A percentile compares a stretch with the other conserved stretches of the same genome.
phyloP scores from a whole-genome alignment of 768 basidiomycete genomes.

The Phanerodontia chrysosporium region DNA sequence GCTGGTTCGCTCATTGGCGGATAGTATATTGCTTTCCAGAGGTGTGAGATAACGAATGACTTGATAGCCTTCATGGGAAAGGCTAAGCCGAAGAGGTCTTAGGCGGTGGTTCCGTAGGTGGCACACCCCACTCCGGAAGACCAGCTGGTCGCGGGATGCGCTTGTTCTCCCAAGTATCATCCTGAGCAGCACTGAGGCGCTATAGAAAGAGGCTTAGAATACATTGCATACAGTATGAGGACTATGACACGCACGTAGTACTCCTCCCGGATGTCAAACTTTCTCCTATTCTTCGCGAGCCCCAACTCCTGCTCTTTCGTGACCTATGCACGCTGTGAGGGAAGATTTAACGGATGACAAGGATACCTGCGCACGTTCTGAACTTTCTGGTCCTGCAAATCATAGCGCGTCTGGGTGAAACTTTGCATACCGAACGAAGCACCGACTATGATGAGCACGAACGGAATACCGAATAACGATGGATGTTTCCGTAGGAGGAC shows the following conservation, averaged over 20 bases:
- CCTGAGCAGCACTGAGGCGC: constrained; percentile 60
- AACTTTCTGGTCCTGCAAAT: constrained; percentile 78
- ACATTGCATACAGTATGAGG: not conserved
- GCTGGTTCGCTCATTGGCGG: too few species aligned
- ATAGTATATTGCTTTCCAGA: too few species aligned
- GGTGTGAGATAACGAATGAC: not conserved
- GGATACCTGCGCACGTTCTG: constrained; percentile 43
- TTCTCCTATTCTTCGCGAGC: constrained; percentile 64
- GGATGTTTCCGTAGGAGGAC: constrained; percentile 55
- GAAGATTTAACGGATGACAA: too few species aligned
- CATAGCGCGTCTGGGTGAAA: constrained; percentile 90
- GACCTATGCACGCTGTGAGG: constrained; percentile 39
- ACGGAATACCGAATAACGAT: constrained; percentile 79
- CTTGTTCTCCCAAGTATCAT: constrained; percentile 84
- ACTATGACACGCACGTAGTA: constrained; percentile 96
- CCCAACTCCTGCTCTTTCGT: constrained; percentile 76
- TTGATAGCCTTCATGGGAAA: too few species aligned
- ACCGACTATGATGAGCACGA: constrained; percentile 78
- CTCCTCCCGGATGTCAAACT: constrained; percentile 91
- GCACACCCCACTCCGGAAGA: constrained; percentile 91
- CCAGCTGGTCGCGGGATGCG: constrained; percentile 81
- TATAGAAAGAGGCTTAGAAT: constrained; percentile 21
- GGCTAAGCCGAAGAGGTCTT: constrained; percentile 2
- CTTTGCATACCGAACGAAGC: constrained; percentile 80
- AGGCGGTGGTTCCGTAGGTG: constrained; percentile 53